phyloP scores from a whole-genome alignment of 352 stramenopile species.

The Phytophthora nicotianae region DNA sequence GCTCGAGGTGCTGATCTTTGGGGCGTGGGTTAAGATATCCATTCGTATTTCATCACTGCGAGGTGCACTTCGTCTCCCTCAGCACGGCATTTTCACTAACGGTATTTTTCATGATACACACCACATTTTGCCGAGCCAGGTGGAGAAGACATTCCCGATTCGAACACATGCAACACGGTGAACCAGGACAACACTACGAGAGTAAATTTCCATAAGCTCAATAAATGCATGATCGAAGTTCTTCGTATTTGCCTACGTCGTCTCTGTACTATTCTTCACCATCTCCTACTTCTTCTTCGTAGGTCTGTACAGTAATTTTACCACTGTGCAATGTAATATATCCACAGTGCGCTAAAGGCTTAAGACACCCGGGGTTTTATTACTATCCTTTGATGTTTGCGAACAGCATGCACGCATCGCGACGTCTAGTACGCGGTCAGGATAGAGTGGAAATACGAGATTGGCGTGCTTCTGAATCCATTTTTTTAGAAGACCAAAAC shows the following conservation, averaged over 20 bases:
- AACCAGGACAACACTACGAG: neutral
- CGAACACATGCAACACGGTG: neutral
- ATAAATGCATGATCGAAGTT: no score
- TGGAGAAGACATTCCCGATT: slow-evolving; percentile 1
- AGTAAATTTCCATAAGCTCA: no score
- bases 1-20: slow-evolving; percentile 1
- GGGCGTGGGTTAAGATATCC: neutral
- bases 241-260: no score
- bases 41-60: neutral
- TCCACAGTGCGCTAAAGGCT: no score
- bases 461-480: neutral
- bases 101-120: slow-evolving; percentile 5
- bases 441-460: neutral
- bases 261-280: no score
- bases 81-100: slow-evolving; percentile 6
- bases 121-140: neutral
- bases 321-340: no score
- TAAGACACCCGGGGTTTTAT: no score
- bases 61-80: neutral
- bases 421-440: neutral
- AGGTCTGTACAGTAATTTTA: no score
- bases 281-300: no score
- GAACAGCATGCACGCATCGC: neutral
- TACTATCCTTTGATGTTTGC: no score
- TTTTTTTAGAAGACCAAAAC: neutral